These are phyloP conservation scores for Blastobotrys petasosporus DNA, from an alignment of 1,139 yeast genomes.

Conservation along the genomic window DNA sequence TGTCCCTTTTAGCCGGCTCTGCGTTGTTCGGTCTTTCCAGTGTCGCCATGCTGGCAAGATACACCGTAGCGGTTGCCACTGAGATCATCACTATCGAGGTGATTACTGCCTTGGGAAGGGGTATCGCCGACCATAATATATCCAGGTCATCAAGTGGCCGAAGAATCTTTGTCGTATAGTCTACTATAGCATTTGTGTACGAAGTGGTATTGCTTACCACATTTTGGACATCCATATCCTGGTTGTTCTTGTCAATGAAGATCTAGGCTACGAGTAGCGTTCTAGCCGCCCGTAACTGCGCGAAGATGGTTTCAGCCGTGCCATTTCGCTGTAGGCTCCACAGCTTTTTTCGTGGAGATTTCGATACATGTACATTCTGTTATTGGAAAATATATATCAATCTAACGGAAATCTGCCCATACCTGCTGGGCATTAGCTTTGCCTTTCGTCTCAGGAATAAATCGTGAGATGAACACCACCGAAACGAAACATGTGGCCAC, in stretches of 20 bases:
- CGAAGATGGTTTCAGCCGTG: too few relatives aligned
- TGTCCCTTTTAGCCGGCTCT: constrained; percentile 34
- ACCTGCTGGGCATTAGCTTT: constrained; percentile 46
- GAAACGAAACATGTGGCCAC: constrained; percentile 35
- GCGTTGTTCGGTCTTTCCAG: constrained; percentile 45
- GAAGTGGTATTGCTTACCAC: too few relatives aligned
- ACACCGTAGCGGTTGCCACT: constrained; percentile 27
- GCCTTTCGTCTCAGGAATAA: constrained; percentile 79
- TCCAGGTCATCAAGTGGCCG: neutral
- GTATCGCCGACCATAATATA: constrained; percentile 2
- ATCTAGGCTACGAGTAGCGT: too few relatives aligned
- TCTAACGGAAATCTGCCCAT: constrained; percentile 11
- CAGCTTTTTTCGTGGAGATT: too few relatives aligned
- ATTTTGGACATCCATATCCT: too few relatives aligned
- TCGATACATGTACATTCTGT: too few relatives aligned
- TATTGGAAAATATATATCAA: neutral
- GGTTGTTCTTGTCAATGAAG: too few relatives aligned
- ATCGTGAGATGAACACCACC: constrained; percentile 19
- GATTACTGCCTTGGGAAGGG: constrained; percentile 4
- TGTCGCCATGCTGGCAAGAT: constrained; percentile 40
- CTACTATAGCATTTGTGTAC: too few relatives aligned
- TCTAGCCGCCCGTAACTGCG: too few relatives aligned
- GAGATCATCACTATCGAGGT: constrained; percentile 10
- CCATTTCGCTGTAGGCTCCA: too few relatives aligned
- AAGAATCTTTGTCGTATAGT: too few relatives aligned